Evolutionary conservation across 331 rosid species (phyloP), one percentile per base, ranked within the genome.

Genomic region (Rhamnella rubrinervis): DNA sequence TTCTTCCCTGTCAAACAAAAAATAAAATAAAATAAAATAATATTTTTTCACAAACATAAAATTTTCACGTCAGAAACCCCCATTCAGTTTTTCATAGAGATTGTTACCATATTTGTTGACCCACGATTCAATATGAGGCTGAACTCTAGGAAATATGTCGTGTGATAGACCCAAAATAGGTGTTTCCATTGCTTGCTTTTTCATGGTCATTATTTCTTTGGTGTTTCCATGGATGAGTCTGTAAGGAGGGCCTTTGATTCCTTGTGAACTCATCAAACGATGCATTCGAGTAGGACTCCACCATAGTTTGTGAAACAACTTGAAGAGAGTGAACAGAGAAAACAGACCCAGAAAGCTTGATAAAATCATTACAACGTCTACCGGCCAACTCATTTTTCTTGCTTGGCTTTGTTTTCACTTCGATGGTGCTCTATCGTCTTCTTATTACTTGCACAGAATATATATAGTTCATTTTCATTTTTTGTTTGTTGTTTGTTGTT

Each of bases 231-330:
- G 67, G 63, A 78, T 20, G 55, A 75, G 46, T 17, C 41, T 75
- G 77, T 55, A 75, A 37, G 81, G 23, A 59, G 81, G 84, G 9
- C 86, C 84, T 35, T 25, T n/a, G 59, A 78, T 68, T 38, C 84
- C 86, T 44, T 71, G 78, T 18, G 15, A 21, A 11, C 51, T 21
- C 85, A 76, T 72, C 38, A 76, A 1, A 16, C 58, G 46, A 23
- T 55, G 71, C 4, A 82, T 58, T 15, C 65, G 75, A 46, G 5
- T 71, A 1, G 86, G 79, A 41, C 16, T 74, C 79, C 79, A 82
- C 83, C 86, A 82, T 67, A 75, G 75, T 20, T 63, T 78, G 76
- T 16, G 56, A 39, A 78, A 9, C 28, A 75, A 1, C 53, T 67
- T 67, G 67, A 71, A 15, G 8, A 75, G 57, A 20, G 65, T 50